Conservation (phyloP, 1,284 basidiomycete species). For the Cryptococcus sp. region DNA sequence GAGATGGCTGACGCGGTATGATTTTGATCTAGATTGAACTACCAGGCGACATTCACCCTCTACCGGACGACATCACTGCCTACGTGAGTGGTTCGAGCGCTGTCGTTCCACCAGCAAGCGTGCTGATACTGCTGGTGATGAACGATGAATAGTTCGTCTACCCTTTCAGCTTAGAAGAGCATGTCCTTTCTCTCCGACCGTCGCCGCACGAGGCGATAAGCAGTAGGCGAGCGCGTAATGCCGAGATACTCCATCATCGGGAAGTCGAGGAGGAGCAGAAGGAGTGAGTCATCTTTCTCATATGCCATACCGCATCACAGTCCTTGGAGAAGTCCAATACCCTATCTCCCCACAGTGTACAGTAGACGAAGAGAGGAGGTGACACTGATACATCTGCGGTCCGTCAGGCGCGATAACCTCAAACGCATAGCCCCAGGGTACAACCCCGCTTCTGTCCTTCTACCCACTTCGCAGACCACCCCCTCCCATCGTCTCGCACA, state of each 20-base stretch:
- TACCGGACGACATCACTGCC: slow-evolving; percentile 81
- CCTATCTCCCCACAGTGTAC: slow-evolving; percentile 28
- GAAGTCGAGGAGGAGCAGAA: slow-evolving; percentile 75
- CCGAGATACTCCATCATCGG: slow-evolving; percentile 67
- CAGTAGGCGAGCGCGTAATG: slow-evolving; percentile 65
- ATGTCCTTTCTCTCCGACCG: slow-evolving; percentile 71
- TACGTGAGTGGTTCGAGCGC: slow-evolving; percentile 64
- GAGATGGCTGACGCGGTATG: background rate
- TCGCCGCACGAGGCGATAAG: slow-evolving; percentile 67
- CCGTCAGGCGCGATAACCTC: slow-evolving; percentile 39
- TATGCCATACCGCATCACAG: background rate
- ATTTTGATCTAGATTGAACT: slow-evolving; percentile 65
- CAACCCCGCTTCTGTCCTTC: slow-evolving; percentile 45
- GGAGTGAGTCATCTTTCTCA: slow-evolving; percentile 58
- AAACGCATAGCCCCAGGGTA: slow-evolving; percentile 51
- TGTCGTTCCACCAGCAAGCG: background rate
- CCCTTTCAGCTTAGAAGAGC: slow-evolving; percentile 85
- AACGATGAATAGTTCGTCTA: slow-evolving; percentile 73
- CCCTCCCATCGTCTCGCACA: slow-evolving; percentile 13
- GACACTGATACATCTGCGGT: slow-evolving; percentile 59
- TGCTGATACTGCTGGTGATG: background rate
- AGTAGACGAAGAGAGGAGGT: slow-evolving; percentile 68
- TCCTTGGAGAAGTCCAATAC: background rate
- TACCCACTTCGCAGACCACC: slow-evolving; percentile 30
- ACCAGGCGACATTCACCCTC: slow-evolving; percentile 84